phyloP scores from a whole-genome alignment of 192 early-diverging fungal species.

The Gaertneriomyces sp. region DNA sequence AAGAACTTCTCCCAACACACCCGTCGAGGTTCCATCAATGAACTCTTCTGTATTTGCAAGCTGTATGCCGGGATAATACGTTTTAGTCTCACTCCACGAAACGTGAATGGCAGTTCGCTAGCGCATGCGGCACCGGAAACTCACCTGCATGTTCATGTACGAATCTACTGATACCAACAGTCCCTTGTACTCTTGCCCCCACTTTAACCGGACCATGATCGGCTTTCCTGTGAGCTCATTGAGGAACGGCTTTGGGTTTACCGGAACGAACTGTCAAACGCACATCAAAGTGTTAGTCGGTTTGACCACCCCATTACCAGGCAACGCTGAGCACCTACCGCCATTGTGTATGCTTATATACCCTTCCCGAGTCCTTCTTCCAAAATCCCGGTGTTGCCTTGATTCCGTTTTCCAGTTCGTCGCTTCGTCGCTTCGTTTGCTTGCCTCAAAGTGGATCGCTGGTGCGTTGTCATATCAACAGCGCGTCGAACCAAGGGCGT shows the following conservation, averaged over 20 bases:
- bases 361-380: too few relatives aligned
- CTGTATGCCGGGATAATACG: conserved; percentile 40
- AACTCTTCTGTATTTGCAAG: conserved; percentile 93
- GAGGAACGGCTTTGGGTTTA: conserved; percentile 97
- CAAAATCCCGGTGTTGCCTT: too few relatives aligned
- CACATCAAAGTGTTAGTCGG: too few relatives aligned
- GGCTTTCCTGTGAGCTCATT: conserved; percentile 88
- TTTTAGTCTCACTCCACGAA: not conserved
- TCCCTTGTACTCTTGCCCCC: conserved; percentile 98
- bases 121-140: not conserved
- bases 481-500: too few relatives aligned
- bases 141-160: conserved; percentile 96
- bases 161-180: conserved; percentile 83
- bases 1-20: conserved; percentile 86
- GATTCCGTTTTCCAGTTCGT: too few relatives aligned
- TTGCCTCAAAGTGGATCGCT: too few relatives aligned
- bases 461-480: too few relatives aligned
- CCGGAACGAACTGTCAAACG: conserved; percentile 70
- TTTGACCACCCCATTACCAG: too few relatives aligned
- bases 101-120: conserved; percentile 7
- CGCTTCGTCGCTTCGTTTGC: too few relatives aligned
- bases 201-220: conserved; percentile 92
- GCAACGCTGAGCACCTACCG: too few relatives aligned
- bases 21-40: conserved; percentile 84
- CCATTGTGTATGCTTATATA: too few relatives aligned